Conservation (phyloP, 371 early-diverging fungal species). For the Mucor velutinosus region DNA sequence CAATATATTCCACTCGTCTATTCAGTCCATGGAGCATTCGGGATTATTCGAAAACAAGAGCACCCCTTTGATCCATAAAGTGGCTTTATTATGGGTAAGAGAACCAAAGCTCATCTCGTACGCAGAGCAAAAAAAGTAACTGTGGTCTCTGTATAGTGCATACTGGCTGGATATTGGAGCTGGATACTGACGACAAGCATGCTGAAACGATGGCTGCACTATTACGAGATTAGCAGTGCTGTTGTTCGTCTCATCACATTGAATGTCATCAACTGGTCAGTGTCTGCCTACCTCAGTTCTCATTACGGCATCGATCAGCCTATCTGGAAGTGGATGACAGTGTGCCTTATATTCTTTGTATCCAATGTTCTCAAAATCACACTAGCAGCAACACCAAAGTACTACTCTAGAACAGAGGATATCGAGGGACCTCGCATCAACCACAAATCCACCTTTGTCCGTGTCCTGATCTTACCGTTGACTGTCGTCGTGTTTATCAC, state of each 20-base stretch:
- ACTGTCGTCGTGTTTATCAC: constrained; percentile 48
- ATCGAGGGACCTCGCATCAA: constrained; percentile 28
- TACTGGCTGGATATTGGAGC: constrained; percentile 63
- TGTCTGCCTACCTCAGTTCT: constrained; percentile 55
- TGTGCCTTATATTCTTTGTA: constrained; percentile 49
- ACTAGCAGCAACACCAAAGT: constrained; percentile 35
- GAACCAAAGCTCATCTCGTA: neutral
- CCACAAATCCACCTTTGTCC: constrained; percentile 44
- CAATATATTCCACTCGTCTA: constrained; percentile 42
- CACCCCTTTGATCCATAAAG: constrained; percentile 56
- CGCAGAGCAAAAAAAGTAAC: neutral
- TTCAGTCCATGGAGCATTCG: constrained; percentile 43
- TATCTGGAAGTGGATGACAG: constrained; percentile 66
- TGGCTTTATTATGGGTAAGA: constrained; percentile 64
- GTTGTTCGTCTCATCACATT: constrained; percentile 64
- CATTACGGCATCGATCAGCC: constrained; percentile 62
- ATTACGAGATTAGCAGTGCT: constrained; percentile 62
- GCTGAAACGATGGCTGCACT: constrained; percentile 61
- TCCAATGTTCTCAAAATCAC: constrained; percentile 40
- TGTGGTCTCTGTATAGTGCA: constrained; percentile 37
- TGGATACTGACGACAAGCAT: constrained; percentile 63
- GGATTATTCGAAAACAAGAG: constrained; percentile 57
- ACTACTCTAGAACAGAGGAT: constrained; percentile 25
- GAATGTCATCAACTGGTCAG: constrained; percentile 62
- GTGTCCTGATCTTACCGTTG: constrained; percentile 41